phyloP scores from a whole-genome alignment of 169 alveolate species.

The Plasmodium reichenowi region DNA sequence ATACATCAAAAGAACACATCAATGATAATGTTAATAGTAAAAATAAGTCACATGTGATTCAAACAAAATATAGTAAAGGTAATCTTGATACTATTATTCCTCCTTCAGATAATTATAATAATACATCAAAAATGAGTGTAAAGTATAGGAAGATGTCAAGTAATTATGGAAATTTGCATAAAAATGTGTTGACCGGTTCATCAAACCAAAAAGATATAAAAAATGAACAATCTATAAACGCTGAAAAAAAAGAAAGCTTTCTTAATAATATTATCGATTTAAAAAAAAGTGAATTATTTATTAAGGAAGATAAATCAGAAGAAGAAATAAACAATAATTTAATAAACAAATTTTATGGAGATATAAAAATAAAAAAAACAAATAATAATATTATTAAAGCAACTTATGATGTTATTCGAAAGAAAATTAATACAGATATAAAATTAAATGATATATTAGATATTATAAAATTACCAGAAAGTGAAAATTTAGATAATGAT shows the following conservation, averaged over 20 bases:
- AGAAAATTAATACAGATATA: constrained; percentile 34
- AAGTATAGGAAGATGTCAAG: not conserved
- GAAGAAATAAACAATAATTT: constrained; percentile 14
- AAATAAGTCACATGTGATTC: too few relatives aligned
- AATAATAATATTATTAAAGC: not conserved
- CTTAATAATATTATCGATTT: not conserved
- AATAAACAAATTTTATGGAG: constrained; percentile 51
- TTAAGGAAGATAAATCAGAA: constrained; percentile 13
- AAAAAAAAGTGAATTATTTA: constrained; percentile 10
- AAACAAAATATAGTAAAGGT: too few relatives aligned
- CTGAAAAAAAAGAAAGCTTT: not conserved
- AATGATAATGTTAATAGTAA: too few relatives aligned
- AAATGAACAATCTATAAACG: not conserved
- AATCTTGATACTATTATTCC: too few relatives aligned
- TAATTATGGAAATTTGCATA: constrained; percentile 1
- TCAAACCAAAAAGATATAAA: not conserved
- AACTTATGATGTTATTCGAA: not conserved
- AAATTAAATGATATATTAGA: constrained; percentile 10
- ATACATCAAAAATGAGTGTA: not conserved
- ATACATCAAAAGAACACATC: too few relatives aligned
- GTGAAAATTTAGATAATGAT: constrained; percentile 10
- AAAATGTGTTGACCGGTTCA: not conserved
- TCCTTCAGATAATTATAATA: not conserved
- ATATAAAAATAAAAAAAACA: constrained; percentile 17
- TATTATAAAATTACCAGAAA: constrained; percentile 18